Conservation (phyloP, 441 rosid species). For the Eruca vesicaria region DNA sequence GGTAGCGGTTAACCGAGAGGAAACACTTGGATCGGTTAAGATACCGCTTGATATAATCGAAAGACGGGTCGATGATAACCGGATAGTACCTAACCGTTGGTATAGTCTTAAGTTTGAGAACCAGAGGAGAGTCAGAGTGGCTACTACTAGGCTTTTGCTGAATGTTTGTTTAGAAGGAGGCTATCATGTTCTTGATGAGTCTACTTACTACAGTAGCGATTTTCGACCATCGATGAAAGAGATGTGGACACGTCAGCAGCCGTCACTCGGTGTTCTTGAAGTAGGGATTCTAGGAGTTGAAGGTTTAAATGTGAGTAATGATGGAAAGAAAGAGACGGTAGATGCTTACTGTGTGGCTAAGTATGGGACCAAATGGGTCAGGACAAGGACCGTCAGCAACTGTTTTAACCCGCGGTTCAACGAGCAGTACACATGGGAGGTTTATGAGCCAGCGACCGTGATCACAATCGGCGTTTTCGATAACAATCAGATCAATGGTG, state of each 20-base stretch:
- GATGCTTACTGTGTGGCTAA: conserved; percentile 97
- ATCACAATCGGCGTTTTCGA: conserved; percentile 86
- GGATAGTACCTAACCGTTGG: conserved; percentile 60
- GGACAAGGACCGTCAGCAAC: conserved; percentile 72
- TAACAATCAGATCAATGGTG: conserved; percentile 57
- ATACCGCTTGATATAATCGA: conserved; percentile 53
- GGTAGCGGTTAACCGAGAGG: conserved; percentile 65
- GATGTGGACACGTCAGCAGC: conserved; percentile 51
- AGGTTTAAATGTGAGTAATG: conserved; percentile 71
- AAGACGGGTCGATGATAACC: conserved; percentile 68
- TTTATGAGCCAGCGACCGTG: conserved; percentile 86
- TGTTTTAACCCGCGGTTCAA: conserved; percentile 82
- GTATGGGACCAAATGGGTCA: conserved; percentile 91
- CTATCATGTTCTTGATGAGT: too few relatives aligned
- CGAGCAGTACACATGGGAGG: conserved; percentile 98
- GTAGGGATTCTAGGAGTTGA: conserved; percentile 75
- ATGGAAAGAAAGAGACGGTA: conserved; percentile 75
- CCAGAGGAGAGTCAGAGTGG: conserved; percentile 65
- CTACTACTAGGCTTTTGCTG: conserved; percentile 53
- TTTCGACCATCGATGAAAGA: conserved; percentile 88
- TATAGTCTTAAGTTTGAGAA: conserved; percentile 57
- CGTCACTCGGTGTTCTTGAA: conserved; percentile 80
- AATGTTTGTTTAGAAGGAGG: conserved; percentile 34
- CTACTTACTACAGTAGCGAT: too few relatives aligned
- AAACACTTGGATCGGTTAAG: conserved; percentile 55